A percentile compares a stretch with the other conserved stretches of the same genome.
phyloP scores from a whole-genome alignment of 495 filamentous ascomycete species.

The Pseudotulostoma volvatum region DNA sequence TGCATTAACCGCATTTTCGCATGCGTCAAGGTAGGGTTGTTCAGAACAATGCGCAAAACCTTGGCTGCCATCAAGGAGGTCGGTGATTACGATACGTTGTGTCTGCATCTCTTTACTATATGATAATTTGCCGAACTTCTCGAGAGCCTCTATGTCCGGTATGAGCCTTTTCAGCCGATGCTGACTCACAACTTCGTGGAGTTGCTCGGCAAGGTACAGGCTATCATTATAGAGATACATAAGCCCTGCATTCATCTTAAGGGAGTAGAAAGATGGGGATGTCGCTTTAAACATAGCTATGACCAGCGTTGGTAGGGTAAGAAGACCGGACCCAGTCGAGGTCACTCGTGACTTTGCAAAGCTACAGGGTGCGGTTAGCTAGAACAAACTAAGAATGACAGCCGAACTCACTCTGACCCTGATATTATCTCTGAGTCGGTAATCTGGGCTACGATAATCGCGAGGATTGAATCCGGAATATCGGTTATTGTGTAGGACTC shows the following conservation, averaged over 20 bases:
- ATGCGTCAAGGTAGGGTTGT: constrained; percentile 44
- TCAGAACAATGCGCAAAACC: constrained; percentile 46
- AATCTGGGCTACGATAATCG: constrained; percentile 51
- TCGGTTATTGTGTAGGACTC: constrained; percentile 80
- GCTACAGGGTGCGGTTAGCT: constrained; percentile 15
- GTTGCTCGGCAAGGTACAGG: constrained; percentile 53
- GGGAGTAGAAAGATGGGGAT: constrained; percentile 60
- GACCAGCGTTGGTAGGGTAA: constrained; percentile 65
- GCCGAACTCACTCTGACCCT: constrained; percentile 30
- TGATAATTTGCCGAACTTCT: constrained; percentile 63
- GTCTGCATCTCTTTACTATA: constrained; percentile 78
- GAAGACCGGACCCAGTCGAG: constrained; percentile 56
- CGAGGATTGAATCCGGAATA: constrained; percentile 60
- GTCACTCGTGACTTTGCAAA: constrained; percentile 40
- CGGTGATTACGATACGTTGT: constrained; percentile 67
- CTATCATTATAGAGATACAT: constrained; percentile 95
- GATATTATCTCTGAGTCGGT: constrained; percentile 51
- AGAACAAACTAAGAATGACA: constrained; percentile 1
- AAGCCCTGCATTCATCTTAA: constrained; percentile 46
- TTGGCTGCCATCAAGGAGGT: constrained; percentile 65
- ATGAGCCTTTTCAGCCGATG: constrained; percentile 40
- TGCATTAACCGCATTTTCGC: constrained; percentile 52
- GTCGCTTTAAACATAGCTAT: constrained; percentile 85
- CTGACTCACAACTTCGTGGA: constrained; percentile 42
- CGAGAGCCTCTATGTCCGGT: constrained; percentile 53